These are phyloP conservation scores for Dactylellina parvicollis DNA, from an alignment of 2,329 filamentous ascomycete species.

Conservation along the genomic window DNA sequence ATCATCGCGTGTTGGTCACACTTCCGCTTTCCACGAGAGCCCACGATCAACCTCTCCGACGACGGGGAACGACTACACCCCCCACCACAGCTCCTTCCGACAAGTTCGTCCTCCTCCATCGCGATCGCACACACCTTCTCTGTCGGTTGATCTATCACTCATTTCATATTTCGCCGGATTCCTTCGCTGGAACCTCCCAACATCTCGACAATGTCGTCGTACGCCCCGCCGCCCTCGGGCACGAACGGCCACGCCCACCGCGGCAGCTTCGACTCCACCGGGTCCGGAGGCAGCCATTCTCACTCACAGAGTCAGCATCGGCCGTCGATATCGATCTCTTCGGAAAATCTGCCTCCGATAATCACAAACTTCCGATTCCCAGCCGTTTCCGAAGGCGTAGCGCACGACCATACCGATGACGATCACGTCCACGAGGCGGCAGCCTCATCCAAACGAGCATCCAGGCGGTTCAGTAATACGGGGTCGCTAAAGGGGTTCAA, in stretches of 20 bases:
- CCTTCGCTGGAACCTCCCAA: not conserved
- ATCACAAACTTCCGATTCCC: conserved; percentile 53
- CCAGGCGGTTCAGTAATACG: conserved; percentile 35
- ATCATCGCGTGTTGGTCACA: conserved; percentile 1
- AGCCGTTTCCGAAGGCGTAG: conserved; percentile 32
- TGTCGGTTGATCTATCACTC: conserved; percentile 15
- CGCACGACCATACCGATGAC: conserved; percentile 51
- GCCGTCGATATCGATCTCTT: conserved; percentile 7
- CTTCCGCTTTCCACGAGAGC: not conserved
- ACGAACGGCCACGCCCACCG: conserved; percentile 20
- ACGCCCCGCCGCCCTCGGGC: conserved; percentile 26
- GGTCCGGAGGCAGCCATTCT: conserved; percentile 21
- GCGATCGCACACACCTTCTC: conserved; percentile 18
- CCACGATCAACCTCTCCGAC: conserved; percentile 5
- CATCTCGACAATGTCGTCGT: conserved; percentile 26
- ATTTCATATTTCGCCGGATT: not conserved
- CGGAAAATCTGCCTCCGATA: conserved; percentile 24
- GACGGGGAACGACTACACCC: conserved; percentile 1
- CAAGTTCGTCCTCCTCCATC: not conserved
- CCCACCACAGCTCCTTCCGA: not conserved
- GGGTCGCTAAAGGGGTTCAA: conserved; percentile 12
- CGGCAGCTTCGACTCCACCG: conserved; percentile 26
- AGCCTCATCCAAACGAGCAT: conserved; percentile 18
- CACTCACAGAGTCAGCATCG: conserved; percentile 4
- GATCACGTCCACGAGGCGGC: conserved; percentile 41